These are phyloP conservation scores for Pythium chondricola DNA, from an alignment of 352 stramenopile genomes.

Conservation along the genomic window DNA sequence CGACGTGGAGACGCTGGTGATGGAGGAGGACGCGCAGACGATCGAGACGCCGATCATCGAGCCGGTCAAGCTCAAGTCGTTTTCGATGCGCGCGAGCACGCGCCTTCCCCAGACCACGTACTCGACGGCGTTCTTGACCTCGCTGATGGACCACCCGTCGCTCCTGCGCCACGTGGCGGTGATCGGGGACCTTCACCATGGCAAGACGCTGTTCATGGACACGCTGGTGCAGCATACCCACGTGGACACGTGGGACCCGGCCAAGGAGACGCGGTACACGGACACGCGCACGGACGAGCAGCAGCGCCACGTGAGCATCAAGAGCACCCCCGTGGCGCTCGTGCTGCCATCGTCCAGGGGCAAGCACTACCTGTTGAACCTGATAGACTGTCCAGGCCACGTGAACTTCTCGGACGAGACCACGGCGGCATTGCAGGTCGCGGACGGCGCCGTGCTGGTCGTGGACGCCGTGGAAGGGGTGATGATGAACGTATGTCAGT, in stretches of 20 bases:
- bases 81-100: conserved; percentile 82
- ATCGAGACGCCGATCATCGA: conserved; percentile 98
- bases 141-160: conserved; percentile 85
- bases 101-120: conserved; percentile 82
- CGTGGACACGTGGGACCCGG: conserved; percentile 70
- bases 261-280: conserved; percentile 87
- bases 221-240: conserved; percentile 90
- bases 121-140: conserved; percentile 84
- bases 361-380: conserved; percentile 96
- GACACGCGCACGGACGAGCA: conserved; percentile 97
- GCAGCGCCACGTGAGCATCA: conserved; percentile 95
- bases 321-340: conserved; percentile 94
- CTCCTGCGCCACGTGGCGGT: conserved; percentile 94
- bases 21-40: conserved; percentile 98
- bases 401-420: conserved; percentile 97
- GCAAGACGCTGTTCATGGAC: conserved; percentile 92
- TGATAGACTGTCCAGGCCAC: conserved; percentile 97
- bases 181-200: conserved; percentile 96
- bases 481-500: conserved; percentile 88
- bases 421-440: conserved; percentile 89
- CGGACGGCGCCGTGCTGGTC: conserved; percentile 94
- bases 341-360: conserved; percentile 90
- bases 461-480: conserved; percentile 98
- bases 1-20: conserved; percentile 95
- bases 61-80: conserved; percentile 92